Conservation (phyloP, 2,329 filamentous ascomycete genomes). For the Fusarium chuoi region DNA sequence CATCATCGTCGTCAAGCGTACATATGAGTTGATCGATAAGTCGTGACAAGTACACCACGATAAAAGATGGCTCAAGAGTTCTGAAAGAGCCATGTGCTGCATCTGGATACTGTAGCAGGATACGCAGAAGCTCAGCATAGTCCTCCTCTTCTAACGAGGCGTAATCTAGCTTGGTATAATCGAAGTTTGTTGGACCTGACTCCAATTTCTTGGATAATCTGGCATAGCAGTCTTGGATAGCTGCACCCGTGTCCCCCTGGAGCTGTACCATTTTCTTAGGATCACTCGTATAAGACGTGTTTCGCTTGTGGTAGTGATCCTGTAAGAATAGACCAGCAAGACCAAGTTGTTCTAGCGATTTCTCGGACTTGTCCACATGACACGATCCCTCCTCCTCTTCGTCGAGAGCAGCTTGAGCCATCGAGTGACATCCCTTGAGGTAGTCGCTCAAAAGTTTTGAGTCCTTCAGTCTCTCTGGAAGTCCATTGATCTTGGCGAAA, state of each 20-base stretch:
- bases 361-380: constrained; percentile 21
- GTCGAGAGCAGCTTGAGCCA: not conserved
- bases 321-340: constrained; percentile 37
- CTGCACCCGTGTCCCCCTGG: too few relatives aligned
- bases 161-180: constrained; percentile 29
- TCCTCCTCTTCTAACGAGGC: constrained; percentile 26
- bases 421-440: constrained; percentile 16
- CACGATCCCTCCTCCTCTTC: constrained; percentile 14
- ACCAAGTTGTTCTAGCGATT: constrained; percentile 14
- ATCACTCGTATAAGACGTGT: too few relatives aligned
- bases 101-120: constrained; percentile 73
- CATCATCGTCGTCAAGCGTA: constrained; percentile 64
- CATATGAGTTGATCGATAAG: constrained; percentile 26
- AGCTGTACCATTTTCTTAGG: too few relatives aligned
- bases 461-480: constrained; percentile 25
- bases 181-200: rapidly evolving
- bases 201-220: rapidly evolving
- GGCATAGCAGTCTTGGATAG: not conserved
- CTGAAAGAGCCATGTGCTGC: constrained; percentile 70
- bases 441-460: constrained; percentile 37
- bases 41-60: constrained; percentile 67
- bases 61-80: constrained; percentile 73
- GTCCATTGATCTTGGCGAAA: constrained; percentile 64
- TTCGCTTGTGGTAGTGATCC: constrained; percentile 43
- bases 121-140: constrained; percentile 56